Evolutionary conservation across 1,284 basidiomycete genomes (phyloP).

Genomic region (Exsudoporus floridanus): DNA sequence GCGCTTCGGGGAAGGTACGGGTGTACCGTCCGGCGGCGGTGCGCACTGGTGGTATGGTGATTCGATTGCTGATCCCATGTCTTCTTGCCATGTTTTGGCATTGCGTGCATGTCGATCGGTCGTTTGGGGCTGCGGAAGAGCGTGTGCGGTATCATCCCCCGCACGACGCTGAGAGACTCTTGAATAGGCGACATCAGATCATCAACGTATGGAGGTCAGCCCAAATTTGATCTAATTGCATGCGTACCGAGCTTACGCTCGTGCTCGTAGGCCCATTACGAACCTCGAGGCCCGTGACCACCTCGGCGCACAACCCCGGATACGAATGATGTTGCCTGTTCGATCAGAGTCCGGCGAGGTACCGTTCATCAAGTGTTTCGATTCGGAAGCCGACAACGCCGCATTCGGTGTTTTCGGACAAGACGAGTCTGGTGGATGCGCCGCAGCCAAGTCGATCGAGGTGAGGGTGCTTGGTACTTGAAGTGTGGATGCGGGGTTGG

Average conservation of each 20-base stretch:
- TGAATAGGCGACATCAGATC: constrained; percentile 45
- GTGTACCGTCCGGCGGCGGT: too few relatives aligned
- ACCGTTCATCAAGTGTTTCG: constrained; percentile 48
- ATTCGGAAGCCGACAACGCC: constrained; percentile 41
- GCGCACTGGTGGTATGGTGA: too few relatives aligned
- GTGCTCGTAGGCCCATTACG: background rate
- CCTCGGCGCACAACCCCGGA: constrained; percentile 38
- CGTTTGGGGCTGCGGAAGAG: constrained; percentile 10
- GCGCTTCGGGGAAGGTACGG: too few relatives aligned
- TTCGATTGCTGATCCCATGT: too few relatives aligned
- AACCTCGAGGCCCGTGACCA: constrained; percentile 41
- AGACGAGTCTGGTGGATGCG: constrained; percentile 38
- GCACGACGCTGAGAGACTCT: constrained; percentile 38
- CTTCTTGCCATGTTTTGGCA: too few relatives aligned
- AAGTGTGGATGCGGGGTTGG: background rate
- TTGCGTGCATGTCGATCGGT: constrained; percentile 10
- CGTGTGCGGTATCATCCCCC: constrained; percentile 41
- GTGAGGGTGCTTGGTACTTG: constrained; percentile 21
- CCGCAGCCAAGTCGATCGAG: constrained; percentile 31
- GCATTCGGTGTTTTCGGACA: constrained; percentile 45
- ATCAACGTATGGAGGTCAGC: constrained; percentile 48
- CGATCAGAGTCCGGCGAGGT: constrained; percentile 47
- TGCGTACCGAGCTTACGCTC: background rate
- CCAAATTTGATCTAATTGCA: background rate
- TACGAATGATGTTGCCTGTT: constrained; percentile 49